phyloP scores from a whole-genome alignment of 1,284 basidiomycete genomes.

The Tetrapyrgos nigripes region DNA sequence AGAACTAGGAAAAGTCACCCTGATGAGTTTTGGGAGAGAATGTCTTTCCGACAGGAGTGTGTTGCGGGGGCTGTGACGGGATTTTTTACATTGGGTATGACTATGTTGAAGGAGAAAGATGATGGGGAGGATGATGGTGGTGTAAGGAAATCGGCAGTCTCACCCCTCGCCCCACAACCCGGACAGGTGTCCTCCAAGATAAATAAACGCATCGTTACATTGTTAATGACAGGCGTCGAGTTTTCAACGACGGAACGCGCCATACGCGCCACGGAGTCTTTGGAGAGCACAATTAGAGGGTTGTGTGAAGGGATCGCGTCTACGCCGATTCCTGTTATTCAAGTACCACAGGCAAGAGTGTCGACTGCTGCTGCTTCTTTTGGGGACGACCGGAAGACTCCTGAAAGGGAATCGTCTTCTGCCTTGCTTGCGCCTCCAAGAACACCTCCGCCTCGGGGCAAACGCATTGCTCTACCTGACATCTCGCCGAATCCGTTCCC shows the following conservation, averaged over 20 bases:
- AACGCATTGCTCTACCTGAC: constrained; percentile 44
- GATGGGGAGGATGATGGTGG: constrained; percentile 10
- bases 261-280: constrained; percentile 69
- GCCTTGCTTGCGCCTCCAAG: constrained; percentile 43
- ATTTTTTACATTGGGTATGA: constrained; percentile 77
- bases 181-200: constrained; percentile 71
- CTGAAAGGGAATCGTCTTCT: constrained; percentile 38
- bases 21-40: constrained; percentile 93
- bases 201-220: constrained; percentile 70
- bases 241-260: constrained; percentile 75
- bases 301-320: constrained; percentile 67
- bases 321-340: constrained; percentile 28
- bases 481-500: constrained; percentile 70
- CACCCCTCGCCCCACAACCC: constrained; percentile 55
- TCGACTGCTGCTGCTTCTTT: background rate
- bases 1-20: constrained; percentile 61
- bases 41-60: constrained; percentile 95
- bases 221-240: constrained; percentile 77
- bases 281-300: constrained; percentile 72
- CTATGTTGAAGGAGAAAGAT: constrained; percentile 16
- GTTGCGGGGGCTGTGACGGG: constrained; percentile 85
- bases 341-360: constrained; percentile 14
- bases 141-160: constrained; percentile 34
- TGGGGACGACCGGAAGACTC: constrained; percentile 36
- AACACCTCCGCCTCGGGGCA: constrained; percentile 54